Conservation (phyloP, 2,329 filamentous ascomycete genomes). For the Chrysoporthe puriensis region DNA sequence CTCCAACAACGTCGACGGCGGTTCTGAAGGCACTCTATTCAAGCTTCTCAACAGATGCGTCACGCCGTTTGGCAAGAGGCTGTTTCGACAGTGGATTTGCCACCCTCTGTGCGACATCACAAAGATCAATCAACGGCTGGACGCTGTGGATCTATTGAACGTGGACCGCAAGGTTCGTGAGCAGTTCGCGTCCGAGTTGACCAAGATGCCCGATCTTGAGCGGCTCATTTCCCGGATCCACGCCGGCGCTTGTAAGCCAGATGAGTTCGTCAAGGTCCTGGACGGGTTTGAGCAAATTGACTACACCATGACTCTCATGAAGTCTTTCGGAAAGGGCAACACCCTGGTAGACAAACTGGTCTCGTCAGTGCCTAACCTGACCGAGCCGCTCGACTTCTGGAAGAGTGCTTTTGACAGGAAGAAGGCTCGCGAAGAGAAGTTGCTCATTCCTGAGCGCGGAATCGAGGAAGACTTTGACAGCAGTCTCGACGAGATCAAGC, state of each 20-base stretch:
- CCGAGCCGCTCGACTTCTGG: conserved; percentile 78
- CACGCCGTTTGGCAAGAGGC: conserved; percentile 94
- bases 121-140: conserved; percentile 90
- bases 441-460: conserved; percentile 82
- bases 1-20: conserved; percentile 87
- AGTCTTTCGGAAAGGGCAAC: conserved; percentile 73
- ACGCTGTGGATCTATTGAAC: conserved; percentile 92
- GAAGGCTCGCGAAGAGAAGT: conserved; percentile 76
- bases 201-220: conserved; percentile 92
- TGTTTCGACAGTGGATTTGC: conserved; percentile 96
- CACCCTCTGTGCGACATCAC: conserved; percentile 86
- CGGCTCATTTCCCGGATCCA: conserved; percentile 93
- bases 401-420: conserved; percentile 86
- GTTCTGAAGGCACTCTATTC: conserved; percentile 85
- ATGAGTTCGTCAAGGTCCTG: conserved; percentile 90
- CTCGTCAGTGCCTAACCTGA: conserved; percentile 81
- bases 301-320: conserved; percentile 83
- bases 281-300: conserved; percentile 98
- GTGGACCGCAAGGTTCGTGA: conserved; percentile 80
- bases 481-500: conserved; percentile 76
- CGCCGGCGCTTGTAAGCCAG: conserved; percentile 83
- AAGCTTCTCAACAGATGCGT: conserved; percentile 89
- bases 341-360: conserved; percentile 86
- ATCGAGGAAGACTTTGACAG: conserved; percentile 91
- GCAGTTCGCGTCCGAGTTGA: conserved; percentile 84